Evolutionary conservation across 345 rosid genomes (phyloP).

Genomic region (Eucalyptus tenuipes): DNA sequence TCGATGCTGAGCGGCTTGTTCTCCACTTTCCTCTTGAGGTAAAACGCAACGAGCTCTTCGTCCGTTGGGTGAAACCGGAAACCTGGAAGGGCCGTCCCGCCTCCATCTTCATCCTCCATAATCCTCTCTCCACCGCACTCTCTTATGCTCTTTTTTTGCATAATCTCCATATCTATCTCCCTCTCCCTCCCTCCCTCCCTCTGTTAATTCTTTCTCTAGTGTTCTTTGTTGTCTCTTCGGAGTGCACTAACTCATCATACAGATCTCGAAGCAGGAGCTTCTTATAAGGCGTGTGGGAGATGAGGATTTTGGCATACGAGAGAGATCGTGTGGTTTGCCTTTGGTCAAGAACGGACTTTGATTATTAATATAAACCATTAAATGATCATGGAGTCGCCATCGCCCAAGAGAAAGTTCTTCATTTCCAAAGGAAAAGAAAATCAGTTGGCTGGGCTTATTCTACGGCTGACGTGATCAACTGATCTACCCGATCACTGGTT

Average conservation of each 20-base stretch:
- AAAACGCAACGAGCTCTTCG: conserved; percentile 21
- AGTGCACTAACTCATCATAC: not conserved
- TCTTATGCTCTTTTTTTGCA: not conserved
- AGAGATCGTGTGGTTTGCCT: not conserved
- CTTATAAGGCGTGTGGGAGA: not conserved
- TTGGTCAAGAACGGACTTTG: not conserved
- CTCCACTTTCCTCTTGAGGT: conserved; percentile 12
- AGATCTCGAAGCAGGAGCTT: not conserved
- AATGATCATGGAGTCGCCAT: not conserved
- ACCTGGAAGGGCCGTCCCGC: not conserved
- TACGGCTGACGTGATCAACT: not conserved
- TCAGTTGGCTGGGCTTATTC: not conserved
- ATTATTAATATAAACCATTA: not conserved
- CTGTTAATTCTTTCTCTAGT: not conserved
- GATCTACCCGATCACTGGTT: not conserved
- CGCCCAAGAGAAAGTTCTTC: not conserved
- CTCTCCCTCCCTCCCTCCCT: not conserved
- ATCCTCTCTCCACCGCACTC: not conserved
- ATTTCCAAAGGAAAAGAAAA: not conserved
- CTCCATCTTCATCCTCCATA: not conserved
- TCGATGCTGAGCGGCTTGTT: conserved; percentile 7
- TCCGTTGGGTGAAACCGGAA: conserved; percentile 23
- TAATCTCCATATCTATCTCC: not conserved
- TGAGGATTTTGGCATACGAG: not conserved
- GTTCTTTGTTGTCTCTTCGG: not conserved